Conservation (phyloP, 495 filamentous ascomycete species). For the Neurospora sp. region DNA sequence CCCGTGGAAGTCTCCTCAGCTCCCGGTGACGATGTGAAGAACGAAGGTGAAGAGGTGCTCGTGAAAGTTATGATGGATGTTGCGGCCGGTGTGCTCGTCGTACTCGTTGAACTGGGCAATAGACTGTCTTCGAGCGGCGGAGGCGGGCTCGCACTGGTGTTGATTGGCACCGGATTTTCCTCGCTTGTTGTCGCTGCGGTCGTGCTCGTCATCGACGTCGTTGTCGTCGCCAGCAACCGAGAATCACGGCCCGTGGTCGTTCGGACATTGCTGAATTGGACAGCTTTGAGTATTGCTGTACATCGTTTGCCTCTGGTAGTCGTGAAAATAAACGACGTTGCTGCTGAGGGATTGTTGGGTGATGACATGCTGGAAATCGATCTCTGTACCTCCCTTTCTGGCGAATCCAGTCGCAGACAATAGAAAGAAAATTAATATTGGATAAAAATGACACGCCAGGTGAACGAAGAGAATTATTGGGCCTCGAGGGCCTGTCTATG, state of each 20-base stretch:
- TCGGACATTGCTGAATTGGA: constrained; percentile 7
- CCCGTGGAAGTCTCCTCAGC: neutral
- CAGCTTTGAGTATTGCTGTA: constrained; percentile 34
- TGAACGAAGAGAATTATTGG: constrained; percentile 5
- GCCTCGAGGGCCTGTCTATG: constrained; percentile 31
- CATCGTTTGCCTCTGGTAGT: constrained; percentile 36
- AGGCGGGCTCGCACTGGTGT: constrained; percentile 5
- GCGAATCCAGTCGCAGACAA: constrained; percentile 36
- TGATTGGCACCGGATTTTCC: constrained; percentile 6
- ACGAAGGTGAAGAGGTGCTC: constrained; percentile 5
- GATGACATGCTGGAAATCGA: constrained; percentile 21
- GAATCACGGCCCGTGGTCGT: constrained; percentile 2
- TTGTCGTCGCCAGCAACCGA: constrained; percentile 1
- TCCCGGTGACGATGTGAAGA: neutral
- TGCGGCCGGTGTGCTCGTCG: constrained; percentile 21
- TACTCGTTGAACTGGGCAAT: constrained; percentile 17
- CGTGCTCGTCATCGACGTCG: constrained; percentile 11
- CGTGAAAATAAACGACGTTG: constrained; percentile 23
- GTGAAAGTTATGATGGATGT: constrained; percentile 7
- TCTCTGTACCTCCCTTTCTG: constrained; percentile 4
- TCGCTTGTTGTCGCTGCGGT: constrained; percentile 4
- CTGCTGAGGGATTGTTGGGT: constrained; percentile 27
- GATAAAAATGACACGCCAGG: neutral
- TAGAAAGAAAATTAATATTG: neutral
- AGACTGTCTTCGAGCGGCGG: constrained; percentile 4